Evolutionary conservation across 768 basidiomycete species (phyloP), one percentile per base, ranked within the genome.

Genomic region (Suillus cothurnatus): DNA sequence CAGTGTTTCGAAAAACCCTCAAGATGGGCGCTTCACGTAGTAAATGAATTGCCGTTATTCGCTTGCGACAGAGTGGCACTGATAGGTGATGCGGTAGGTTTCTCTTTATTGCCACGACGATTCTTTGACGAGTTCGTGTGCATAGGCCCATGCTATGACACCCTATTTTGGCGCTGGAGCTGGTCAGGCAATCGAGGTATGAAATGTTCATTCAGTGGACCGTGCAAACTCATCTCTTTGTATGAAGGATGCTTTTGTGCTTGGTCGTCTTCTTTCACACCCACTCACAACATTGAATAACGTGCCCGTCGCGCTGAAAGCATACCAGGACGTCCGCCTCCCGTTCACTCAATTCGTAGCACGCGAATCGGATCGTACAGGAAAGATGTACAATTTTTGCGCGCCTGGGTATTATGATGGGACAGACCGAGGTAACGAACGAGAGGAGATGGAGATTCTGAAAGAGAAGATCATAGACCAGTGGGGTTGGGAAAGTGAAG

Each of bases 161-260:
- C 85, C 86, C 14, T 82, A 84, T 74, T 82, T 85, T 74, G 86
- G 85, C 34, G 82, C 86, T 11, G 85, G 85, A 39, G 86, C 86
- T 14, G 86, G 85, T 17, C 85, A 85, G 67, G 86, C 85, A 7
- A 81, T 87, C 62, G 86, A 88, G 84, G 86, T 72, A 9, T 50
- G 17, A 14, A 2, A 56, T 23, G 21, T n/a, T 62, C 15, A 39
- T 45, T 50, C 15, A 26, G 32, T 32, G 14, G 15, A 26, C 34
- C 9, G 23, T 26, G 23, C 23, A 50, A 26, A 50, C 23, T 17
- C 21, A 26, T 50, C 49, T 26, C 47, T 15, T 49, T 50, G 6
- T 26, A 50, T 63, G 19, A 50, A 71, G 70, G 70, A 72, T 26
- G 70, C 69, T 6, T 72, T 66, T 28, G 41, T 72, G 5, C 73